Evolutionary conservation across 73 alveolate species (phyloP).

Genomic region (Paraurostyla sp.): DNA sequence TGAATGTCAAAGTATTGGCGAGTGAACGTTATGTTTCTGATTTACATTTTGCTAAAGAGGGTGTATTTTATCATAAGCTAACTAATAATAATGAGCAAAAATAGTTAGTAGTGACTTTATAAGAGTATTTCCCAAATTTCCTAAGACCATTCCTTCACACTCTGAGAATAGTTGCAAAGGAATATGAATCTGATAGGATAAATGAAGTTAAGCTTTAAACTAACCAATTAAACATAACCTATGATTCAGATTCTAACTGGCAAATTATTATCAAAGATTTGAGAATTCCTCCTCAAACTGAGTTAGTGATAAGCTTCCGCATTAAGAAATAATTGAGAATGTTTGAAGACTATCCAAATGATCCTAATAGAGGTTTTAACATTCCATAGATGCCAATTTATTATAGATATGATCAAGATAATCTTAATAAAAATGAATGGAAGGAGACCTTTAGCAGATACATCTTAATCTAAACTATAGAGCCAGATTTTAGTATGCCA

Average conservation of each 20-base stretch:
- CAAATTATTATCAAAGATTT: not conserved
- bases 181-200: not conserved
- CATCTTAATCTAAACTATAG: conserved; percentile 39
- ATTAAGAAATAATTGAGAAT: conserved; percentile 16
- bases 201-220: not conserved
- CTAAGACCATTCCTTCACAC: conserved; percentile 54
- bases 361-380: conserved; percentile 73
- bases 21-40: conserved; percentile 50
- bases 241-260: conserved; percentile 17
- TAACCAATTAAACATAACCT: not conserved
- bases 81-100: not conserved
- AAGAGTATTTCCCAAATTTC: conserved; percentile 49
- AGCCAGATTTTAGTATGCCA: conserved; percentile 81
- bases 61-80: conserved; percentile 20
- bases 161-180: not conserved
- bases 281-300: conserved; percentile 40
- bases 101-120: not conserved
- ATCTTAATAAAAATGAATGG: not conserved
- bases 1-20: not conserved
- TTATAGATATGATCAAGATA: not conserved
- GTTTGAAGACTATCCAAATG: conserved; percentile 77
- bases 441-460: conserved; percentile 18
- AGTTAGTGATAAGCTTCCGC: conserved; percentile 10
- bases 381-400: conserved; percentile 43
- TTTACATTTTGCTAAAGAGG: conserved; percentile 59